Conservation (phyloP, 371 early-diverging fungal genomes). For the Lichtheimia ramosa region DNA sequence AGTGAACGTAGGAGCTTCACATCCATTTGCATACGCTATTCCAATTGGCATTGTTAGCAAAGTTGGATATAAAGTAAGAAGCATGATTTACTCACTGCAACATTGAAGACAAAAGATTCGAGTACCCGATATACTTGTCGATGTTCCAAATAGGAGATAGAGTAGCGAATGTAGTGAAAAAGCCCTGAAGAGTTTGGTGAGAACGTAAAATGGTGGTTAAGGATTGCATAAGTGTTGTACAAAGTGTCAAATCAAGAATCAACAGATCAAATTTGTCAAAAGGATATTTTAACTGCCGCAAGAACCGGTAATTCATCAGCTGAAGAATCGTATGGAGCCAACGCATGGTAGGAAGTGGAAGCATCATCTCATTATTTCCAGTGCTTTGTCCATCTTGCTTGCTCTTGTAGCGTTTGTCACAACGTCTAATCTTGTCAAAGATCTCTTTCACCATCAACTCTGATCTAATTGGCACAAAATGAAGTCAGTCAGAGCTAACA, state of each 20-base stretch:
- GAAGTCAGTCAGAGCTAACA: neutral
- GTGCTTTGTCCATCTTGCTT: slow-evolving; percentile 17
- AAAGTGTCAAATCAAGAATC: slow-evolving; percentile 9
- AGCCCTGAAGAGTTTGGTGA: slow-evolving; percentile 50
- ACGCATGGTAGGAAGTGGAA: slow-evolving; percentile 59
- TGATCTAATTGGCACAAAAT: slow-evolving; percentile 27
- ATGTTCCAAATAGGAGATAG: slow-evolving; percentile 61
- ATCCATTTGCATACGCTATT: slow-evolving; percentile 60
- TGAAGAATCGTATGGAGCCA: slow-evolving; percentile 81
- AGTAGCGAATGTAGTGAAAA: slow-evolving; percentile 64
- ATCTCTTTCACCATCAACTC: slow-evolving; percentile 77
- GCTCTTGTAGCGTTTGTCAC: slow-evolving; percentile 61
- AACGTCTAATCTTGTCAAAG: slow-evolving; percentile 71
- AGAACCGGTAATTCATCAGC: slow-evolving; percentile 71
- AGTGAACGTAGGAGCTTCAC: slow-evolving; percentile 59
- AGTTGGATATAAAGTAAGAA: neutral
- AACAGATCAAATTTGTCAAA: slow-evolving; percentile 8
- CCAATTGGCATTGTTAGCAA: neutral
- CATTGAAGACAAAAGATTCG: slow-evolving; percentile 64
- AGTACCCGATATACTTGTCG: slow-evolving; percentile 66
- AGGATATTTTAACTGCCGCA: slow-evolving; percentile 52
- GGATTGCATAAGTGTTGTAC: slow-evolving; percentile 17
- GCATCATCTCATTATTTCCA: slow-evolving; percentile 12
- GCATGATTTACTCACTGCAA: slow-evolving; percentile 40
- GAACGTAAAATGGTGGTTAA: slow-evolving; percentile 34